Evolutionary conservation across 1,139 yeast species (phyloP).

Genomic region (Suhomyces atakaporum): DNA sequence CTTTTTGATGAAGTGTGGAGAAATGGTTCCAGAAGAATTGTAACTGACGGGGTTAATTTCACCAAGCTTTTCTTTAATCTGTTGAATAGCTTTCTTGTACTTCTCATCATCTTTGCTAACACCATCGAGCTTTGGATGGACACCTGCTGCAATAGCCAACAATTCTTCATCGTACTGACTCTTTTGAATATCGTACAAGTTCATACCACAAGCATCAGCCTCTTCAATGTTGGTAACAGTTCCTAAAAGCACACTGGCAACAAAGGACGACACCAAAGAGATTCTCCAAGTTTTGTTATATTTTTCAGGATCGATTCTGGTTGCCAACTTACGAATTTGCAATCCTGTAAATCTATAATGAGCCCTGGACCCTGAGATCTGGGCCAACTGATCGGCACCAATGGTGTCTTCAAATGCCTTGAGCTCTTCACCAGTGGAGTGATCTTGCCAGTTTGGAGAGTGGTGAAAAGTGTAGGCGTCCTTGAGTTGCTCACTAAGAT

Average conservation of each 20-base stretch:
- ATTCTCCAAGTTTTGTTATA: constrained; percentile 63
- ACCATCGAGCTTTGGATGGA: constrained; percentile 39
- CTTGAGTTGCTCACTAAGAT: constrained; percentile 47
- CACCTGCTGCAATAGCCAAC: constrained; percentile 53
- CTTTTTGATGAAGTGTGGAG: constrained; percentile 59
- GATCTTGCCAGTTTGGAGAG: constrained; percentile 96
- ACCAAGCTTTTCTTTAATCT: constrained; percentile 53
- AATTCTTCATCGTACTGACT: constrained; percentile 56
- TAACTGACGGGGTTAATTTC: constrained; percentile 50
- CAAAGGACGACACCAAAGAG: constrained; percentile 75
- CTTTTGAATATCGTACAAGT: constrained; percentile 66
- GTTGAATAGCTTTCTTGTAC: constrained; percentile 33
- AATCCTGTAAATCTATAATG: constrained; percentile 91
- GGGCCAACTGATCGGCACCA: constrained; percentile 65
- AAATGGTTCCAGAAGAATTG: constrained; percentile 44
- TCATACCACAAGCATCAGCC: constrained; percentile 93
- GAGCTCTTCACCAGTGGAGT: constrained; percentile 75
- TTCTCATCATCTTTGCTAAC: constrained; percentile 24
- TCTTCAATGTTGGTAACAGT: constrained; percentile 66
- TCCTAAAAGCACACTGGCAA: constrained; percentile 73
- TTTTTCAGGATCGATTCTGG: constrained; percentile 47
- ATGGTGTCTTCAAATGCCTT: constrained; percentile 58
- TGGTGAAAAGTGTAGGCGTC: constrained; percentile 59
- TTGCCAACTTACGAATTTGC: constrained; percentile 76
- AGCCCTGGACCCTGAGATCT: constrained; percentile 80